A percentile compares a stretch with the other conserved stretches of the same genome.
These are phyloP conservation scores for Coprinopsis sp. DNA, from an alignment of 768 basidiomycete genomes.

Conservation along the genomic window DNA sequence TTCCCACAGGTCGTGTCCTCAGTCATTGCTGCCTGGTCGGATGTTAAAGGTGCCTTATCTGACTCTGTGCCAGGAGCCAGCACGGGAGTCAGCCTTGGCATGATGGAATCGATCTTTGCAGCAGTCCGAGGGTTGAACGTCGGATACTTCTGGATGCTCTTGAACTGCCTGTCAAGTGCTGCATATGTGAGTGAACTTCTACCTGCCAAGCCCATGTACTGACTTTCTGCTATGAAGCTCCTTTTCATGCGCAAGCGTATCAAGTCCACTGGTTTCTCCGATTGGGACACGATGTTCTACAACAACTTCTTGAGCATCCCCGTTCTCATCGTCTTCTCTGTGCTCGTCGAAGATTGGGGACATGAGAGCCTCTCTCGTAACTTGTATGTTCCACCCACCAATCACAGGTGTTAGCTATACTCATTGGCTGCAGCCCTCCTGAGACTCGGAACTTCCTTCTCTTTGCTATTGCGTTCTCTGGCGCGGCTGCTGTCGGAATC, in stretches of 20 bases:
- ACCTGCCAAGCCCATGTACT: not conserved
- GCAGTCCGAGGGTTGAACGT: slow-evolving; percentile 54
- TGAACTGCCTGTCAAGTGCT: slow-evolving; percentile 88
- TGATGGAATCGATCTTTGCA: slow-evolving; percentile 38
- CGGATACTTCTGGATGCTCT: slow-evolving; percentile 95
- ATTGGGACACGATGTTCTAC: slow-evolving; percentile 99
- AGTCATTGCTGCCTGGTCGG: slow-evolving; percentile 94
- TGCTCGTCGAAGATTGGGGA: slow-evolving; percentile 89
- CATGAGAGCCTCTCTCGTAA: slow-evolving; percentile 69
- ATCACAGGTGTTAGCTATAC: not conserved
- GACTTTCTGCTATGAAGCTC: slow-evolving; percentile 48
- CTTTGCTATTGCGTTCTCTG: slow-evolving; percentile 89
- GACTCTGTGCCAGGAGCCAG: slow-evolving; percentile 31
- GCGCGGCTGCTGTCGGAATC: slow-evolving; percentile 96
- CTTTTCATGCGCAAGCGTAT: slow-evolving; percentile 95
- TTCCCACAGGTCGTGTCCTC: slow-evolving; percentile 77
- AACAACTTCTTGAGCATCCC: slow-evolving; percentile 96
- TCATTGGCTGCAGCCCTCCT: slow-evolving; percentile 54
- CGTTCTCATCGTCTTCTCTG: slow-evolving; percentile 74
- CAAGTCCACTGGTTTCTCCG: slow-evolving; percentile 90
- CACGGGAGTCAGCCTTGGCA: slow-evolving; percentile 29
- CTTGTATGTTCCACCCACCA: slow-evolving; percentile 64
- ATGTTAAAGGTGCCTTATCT: slow-evolving; percentile 51
- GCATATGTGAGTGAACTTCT: slow-evolving; percentile 62
- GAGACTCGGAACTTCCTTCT: slow-evolving; percentile 76